Base-by-base conservation (phyloP, 2,329 filamentous ascomycete species). In the Fusarium continuum region DNA sequence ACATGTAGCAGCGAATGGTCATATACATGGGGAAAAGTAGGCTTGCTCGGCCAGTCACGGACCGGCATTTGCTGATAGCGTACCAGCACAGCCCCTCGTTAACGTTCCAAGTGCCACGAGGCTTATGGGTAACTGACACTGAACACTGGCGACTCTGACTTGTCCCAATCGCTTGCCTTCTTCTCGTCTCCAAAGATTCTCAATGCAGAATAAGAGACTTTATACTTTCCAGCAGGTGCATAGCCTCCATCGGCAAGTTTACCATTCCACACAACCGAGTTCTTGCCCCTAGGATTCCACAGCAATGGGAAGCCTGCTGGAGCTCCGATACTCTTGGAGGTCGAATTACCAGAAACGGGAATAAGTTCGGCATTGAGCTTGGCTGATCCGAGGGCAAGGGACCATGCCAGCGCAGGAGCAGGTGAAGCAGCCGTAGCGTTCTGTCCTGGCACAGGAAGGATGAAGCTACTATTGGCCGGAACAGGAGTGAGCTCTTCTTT, bases 141-240 rank as follows among this genome's bases (percentile, higher is more conserved):
- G 49, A 86, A 83, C 1, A 74, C 52, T 1, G 70, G 68, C 2
- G 80, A 77, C 68, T 80, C 76, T 10, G 70, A 70, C 3, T 73
- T 67, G 28, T 85, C 83, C 72, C 82, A 86, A 41, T 85, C 80
- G 5, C 70, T 73, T 3, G 74, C 59, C 61, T 79, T 75, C n/a
- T 74, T 70, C 26, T 73, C 71, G 49, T 86, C 76, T 5, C 84
- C 83, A 63, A 82, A 84, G 58, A 86, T 78, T 52, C 77, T 78
- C 61, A 86, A 72, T 4, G 82, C 80, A 49, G 78, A 76, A 28
- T 84, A 73, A 2, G 76, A 74, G 40, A 85, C 74, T 72, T 79
- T 81, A 75, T 86, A 86, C 28, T 68, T 68, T 14, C 83, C 84
- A 5, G 77, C 74, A 3, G 82, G 79, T 1, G 78, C 83, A 48